These are phyloP conservation scores for Prunus dulcis DNA, from an alignment of 306 rosid genomes.

Conservation along the genomic window DNA sequence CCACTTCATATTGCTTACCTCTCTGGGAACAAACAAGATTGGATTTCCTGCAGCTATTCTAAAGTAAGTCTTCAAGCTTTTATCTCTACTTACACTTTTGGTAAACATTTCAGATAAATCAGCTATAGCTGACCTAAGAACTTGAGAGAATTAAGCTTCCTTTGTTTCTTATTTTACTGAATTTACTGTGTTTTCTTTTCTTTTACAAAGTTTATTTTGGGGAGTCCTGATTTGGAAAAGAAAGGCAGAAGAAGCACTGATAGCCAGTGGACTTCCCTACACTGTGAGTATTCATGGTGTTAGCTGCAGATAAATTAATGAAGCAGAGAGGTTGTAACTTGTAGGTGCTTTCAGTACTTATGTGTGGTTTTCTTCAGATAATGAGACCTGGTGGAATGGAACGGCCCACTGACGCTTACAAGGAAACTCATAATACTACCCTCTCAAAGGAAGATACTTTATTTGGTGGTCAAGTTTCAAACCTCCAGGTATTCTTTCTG, in stretches of 20 bases:
- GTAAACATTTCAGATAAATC: constrained; percentile 19
- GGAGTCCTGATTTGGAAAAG: constrained; percentile 96
- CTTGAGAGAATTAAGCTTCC: neutral
- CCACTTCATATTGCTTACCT: constrained; percentile 85
- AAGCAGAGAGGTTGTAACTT: neutral
- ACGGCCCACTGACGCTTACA: constrained; percentile 95
- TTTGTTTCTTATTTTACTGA: constrained; percentile 7
- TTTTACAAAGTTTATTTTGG: constrained; percentile 81
- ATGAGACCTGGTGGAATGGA: constrained; percentile 99
- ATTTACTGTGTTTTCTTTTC: constrained; percentile 22
- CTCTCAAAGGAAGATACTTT: constrained; percentile 81
- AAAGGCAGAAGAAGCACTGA: constrained; percentile 91
- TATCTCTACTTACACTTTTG: neutral
- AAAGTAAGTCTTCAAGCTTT: constrained; percentile 58
- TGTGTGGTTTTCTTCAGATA: constrained; percentile 55
- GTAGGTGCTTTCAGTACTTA: constrained; percentile 11
- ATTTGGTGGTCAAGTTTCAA: constrained; percentile 96
- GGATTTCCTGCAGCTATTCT: constrained; percentile 97
- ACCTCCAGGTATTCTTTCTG: constrained; percentile 69
- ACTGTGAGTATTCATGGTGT: constrained; percentile 54
- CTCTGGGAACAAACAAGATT: constrained; percentile 89
- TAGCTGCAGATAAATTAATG: constrained; percentile 8
- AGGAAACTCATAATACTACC: constrained; percentile 87
- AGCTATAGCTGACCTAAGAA: constrained; percentile 7
- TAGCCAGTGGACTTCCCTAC: constrained; percentile 90